Conservation (phyloP, 75 land plant species). For the Picea sitchensis region DNA sequence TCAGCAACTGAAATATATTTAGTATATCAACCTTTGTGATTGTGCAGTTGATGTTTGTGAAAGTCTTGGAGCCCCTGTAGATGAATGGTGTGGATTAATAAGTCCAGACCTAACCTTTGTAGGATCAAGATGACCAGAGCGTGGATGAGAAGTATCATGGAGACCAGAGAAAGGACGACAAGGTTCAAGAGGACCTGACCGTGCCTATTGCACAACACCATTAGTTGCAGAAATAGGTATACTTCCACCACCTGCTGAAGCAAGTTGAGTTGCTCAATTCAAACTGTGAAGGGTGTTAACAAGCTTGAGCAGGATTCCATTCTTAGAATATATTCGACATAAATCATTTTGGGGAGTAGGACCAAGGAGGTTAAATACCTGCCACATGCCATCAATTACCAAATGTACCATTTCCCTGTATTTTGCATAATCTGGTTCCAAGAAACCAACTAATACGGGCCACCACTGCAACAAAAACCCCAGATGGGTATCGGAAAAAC, state of each 20-base stretch:
- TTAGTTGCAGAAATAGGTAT: constrained; percentile 26
- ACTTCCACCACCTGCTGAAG: constrained; percentile 37
- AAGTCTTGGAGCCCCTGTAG: constrained; percentile 30
- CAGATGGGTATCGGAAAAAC: no score
- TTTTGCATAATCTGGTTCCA: constrained; percentile 96
- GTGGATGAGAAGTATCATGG: constrained; percentile 29
- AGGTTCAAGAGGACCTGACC: constrained; percentile 72
- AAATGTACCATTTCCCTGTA: constrained; percentile 99
- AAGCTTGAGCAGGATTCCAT: constrained; percentile 84
- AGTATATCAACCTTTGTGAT: constrained; percentile 25
- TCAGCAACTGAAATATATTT: no score
- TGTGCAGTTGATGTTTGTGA: constrained; percentile 36
- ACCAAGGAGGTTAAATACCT: constrained; percentile 84
- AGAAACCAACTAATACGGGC: constrained; percentile 86
- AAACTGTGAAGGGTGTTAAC: constrained; percentile 91
- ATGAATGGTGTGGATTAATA: constrained; percentile 17
- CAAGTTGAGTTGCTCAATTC: constrained; percentile 92
- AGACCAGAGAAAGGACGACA: constrained; percentile 31
- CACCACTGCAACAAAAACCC: constrained; percentile 43
- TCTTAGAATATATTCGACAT: constrained; percentile 87
- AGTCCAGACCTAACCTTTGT: constrained; percentile 34
- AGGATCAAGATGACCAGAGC: constrained; percentile 53
- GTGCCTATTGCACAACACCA: constrained; percentile 37
- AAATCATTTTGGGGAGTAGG: constrained; percentile 90
- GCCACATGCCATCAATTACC: constrained; percentile 99